These are phyloP conservation scores for Rossbeevera mucosa DNA, from an alignment of 768 basidiomycete genomes.

Conservation along the genomic window DNA sequence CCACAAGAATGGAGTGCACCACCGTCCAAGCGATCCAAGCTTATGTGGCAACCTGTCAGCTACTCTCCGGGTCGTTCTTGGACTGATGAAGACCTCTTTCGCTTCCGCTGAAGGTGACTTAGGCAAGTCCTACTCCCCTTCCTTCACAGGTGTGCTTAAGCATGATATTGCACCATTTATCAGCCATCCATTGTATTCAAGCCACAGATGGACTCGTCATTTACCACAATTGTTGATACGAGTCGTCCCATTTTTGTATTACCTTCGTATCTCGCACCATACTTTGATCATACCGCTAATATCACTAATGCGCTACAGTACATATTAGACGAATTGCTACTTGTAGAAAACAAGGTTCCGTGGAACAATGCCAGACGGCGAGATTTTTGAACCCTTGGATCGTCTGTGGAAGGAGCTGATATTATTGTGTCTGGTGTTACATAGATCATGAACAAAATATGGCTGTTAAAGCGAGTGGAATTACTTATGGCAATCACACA, in stretches of 20 bases:
- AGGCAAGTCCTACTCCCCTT: neutral
- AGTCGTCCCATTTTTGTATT: neutral
- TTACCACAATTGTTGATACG: neutral
- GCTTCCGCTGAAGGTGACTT: neutral
- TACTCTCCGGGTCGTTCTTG: neutral
- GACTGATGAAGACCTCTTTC: neutral
- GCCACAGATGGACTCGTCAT: neutral
- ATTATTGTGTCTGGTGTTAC: neutral
- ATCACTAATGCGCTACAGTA: neutral
- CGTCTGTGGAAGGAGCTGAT: neutral
- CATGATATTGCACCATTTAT: neutral
- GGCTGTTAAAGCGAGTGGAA: neutral
- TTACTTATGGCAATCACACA: neutral
- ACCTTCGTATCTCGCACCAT: neutral
- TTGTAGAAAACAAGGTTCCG: neutral
- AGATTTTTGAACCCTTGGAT: neutral
- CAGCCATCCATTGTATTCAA: neutral
- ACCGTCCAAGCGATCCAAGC: neutral
- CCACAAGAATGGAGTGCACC: neutral
- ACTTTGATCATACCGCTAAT: neutral
- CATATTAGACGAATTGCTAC: neutral
- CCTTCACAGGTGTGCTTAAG: neutral
- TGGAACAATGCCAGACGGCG: too few relatives aligned
- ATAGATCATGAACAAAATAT: too few relatives aligned
- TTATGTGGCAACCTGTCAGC: neutral